These are phyloP conservation scores for Baudoinia panamericana DNA, from an alignment of 495 filamentous ascomycete species.

Conservation along the genomic window DNA sequence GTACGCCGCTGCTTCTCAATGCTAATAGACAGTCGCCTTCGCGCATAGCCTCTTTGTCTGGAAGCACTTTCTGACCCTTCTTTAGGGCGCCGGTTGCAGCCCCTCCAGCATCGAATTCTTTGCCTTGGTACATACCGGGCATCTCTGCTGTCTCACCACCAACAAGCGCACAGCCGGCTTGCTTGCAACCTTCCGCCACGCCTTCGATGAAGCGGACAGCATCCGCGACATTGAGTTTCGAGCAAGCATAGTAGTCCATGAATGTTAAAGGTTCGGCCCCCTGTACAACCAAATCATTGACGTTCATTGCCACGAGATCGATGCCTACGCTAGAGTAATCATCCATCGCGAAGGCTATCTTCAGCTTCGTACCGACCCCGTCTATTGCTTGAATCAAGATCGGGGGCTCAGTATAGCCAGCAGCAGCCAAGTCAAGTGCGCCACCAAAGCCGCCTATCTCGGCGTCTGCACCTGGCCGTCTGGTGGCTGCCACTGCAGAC, in stretches of 20 bases:
- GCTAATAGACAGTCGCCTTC: constrained; percentile 74
- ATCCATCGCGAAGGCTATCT: constrained; percentile 74
- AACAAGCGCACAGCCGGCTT: constrained; percentile 75
- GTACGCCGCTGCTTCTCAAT: constrained; percentile 66
- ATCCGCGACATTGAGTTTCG: constrained; percentile 61
- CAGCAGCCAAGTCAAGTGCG: constrained; percentile 64
- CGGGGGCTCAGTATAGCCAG: constrained; percentile 60
- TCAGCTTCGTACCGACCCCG: constrained; percentile 92
- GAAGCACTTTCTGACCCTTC: constrained; percentile 51
- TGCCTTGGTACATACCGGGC: constrained; percentile 74
- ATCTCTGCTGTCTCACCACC: constrained; percentile 97
- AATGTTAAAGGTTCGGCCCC: constrained; percentile 89
- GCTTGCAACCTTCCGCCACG: constrained; percentile 68
- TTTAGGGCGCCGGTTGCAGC: constrained; percentile 72
- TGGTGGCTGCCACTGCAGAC: constrained; percentile 62
- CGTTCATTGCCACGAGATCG: constrained; percentile 96
- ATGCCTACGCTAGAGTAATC: constrained; percentile 87
- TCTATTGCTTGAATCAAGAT: constrained; percentile 84
- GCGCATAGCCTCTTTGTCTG: constrained; percentile 60
- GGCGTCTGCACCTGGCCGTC: constrained; percentile 70
- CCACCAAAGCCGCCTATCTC: constrained; percentile 94
- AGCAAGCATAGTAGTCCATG: constrained; percentile 90
- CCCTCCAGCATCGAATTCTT: constrained; percentile 84
- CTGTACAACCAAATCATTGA: constrained; percentile 92
- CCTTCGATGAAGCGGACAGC: constrained; percentile 75